Percentiles rank a stretch among this genome's conserved stretches.
These are phyloP conservation scores for Aureobasidium pullulans DNA, from an alignment of 2,329 filamentous ascomycete species.

Conservation along the genomic window DNA sequence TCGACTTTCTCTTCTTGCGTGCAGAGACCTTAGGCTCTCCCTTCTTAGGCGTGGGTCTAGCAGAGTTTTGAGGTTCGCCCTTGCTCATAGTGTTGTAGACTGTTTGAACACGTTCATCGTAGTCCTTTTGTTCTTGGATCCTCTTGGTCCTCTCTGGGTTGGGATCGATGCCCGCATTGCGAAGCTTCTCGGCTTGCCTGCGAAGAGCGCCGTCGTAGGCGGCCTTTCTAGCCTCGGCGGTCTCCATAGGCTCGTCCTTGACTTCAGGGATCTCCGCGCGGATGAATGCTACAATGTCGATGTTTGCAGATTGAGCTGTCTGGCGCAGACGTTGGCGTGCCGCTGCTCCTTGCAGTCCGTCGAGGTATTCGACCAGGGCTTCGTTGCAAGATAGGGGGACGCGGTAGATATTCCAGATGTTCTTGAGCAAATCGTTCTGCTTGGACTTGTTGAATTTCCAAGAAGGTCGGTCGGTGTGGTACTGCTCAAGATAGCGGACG, in stretches of 20 bases:
- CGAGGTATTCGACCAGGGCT: slow-evolving; percentile 68
- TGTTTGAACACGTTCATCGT: slow-evolving; percentile 23
- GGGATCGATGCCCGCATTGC: slow-evolving; percentile 17
- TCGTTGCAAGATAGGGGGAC: slow-evolving; percentile 64
- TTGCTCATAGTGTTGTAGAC: slow-evolving; percentile 18
- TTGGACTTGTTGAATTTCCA: slow-evolving; percentile 98
- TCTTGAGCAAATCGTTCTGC: slow-evolving; percentile 77
- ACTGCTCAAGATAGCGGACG: slow-evolving; percentile 69
- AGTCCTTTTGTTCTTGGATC: slow-evolving; percentile 30
- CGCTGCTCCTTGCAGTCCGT: slow-evolving; percentile 67
- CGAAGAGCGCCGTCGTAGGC: slow-evolving; percentile 31
- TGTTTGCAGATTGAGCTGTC: slow-evolving; percentile 55
- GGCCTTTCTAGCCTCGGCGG: slow-evolving; percentile 27
- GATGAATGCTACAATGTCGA: slow-evolving; percentile 30
- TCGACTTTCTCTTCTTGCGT: slow-evolving; percentile 24
- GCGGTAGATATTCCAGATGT: slow-evolving; percentile 64
- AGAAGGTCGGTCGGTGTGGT: slow-evolving; percentile 58
- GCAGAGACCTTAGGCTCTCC: slow-evolving; percentile 6
- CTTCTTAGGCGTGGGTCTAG: slow-evolving; percentile 1
- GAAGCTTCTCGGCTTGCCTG: slow-evolving; percentile 27
- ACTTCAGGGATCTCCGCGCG: slow-evolving; percentile 10
- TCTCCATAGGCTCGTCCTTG: slow-evolving; percentile 25
- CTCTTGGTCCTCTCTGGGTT: slow-evolving; percentile 25
- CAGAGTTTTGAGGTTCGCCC: slow-evolving; percentile 12
- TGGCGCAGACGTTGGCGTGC: slow-evolving; percentile 59